Evolutionary conservation across 116 monocot genomes (phyloP), one percentile per base, ranked within the genome.

Genomic region (Iris pallida): DNA sequence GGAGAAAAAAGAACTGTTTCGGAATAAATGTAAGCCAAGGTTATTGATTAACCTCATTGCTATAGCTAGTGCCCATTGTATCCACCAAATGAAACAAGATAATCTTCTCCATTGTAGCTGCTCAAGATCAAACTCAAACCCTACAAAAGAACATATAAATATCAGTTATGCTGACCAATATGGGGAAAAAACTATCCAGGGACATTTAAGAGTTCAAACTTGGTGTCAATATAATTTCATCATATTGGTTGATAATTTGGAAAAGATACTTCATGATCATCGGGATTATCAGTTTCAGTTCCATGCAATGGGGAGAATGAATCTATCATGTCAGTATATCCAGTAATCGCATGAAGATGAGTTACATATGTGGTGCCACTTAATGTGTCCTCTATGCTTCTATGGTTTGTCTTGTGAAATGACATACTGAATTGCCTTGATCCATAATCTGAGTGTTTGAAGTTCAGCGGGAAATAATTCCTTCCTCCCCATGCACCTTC

Each of bases 61-160:
- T 88, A 71, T 95, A 95, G 54, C 84, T n/a, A n/a, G n/a, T n/a
- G 86, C 20, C 91, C 95, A 89, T 89, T 91, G 59, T 95, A 95
- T 69, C 95, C 95, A 59, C 95, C 95, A 82, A 95, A 95, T 11
- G 91, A 88, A 48, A 95, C 78, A 45, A 95, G 78, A 66, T 86
- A 85, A 74, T 91, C 88, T 61, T 95, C 91, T 40, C 88, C 88
- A 61, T 71, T 86, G 67, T 80, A 84, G 8, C 84, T 88, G 63
- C 82, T 78, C 12, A 62, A 8, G 59, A 85, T 82, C 74, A 95
- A 84, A 79, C 88, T 95, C 63, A 88, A 68, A 6, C 95, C 95
- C 95, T 95, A 72, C n/a, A 8, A 76, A 44, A 16, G 43, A 20
- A 71, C 15, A 7, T 61, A 5, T 10, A 16, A 71, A 46, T 10